phyloP scores from a whole-genome alignment of 2,329 filamentous ascomycete species.

The Diaporthe eres region DNA sequence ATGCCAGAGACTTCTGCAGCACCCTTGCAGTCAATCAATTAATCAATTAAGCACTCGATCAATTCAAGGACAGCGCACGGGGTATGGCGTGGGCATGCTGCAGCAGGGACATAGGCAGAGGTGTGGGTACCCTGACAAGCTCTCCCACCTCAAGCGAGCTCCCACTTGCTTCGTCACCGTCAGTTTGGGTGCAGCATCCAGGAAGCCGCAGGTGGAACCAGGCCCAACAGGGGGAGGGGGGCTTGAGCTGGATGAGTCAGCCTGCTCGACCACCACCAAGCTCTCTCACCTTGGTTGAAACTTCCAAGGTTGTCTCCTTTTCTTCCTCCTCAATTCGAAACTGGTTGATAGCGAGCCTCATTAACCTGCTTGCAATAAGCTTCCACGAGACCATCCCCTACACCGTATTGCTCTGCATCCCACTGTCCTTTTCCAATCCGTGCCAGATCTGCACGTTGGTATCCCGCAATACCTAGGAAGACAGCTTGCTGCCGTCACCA shows the following conservation, averaged over 20 bases:
- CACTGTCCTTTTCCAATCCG: background rate
- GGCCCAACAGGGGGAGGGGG: background rate
- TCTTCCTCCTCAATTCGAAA: background rate
- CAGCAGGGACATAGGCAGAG: background rate
- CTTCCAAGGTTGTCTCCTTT: background rate
- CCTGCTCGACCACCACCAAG: background rate
- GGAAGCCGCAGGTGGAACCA: constrained; percentile 17
- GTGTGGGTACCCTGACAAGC: constrained; percentile 13
- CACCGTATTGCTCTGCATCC: background rate
- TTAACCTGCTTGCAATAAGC: background rate
- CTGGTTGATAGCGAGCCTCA: background rate
- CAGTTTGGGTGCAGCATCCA: background rate
- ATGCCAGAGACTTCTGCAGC: background rate
- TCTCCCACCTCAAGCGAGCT: constrained; percentile 15
- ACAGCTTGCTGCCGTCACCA: background rate
- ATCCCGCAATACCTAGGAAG: no score
- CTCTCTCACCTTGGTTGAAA: background rate
- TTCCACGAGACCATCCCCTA: background rate
- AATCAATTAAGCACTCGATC: constrained; percentile 1
- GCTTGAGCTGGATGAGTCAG: background rate
- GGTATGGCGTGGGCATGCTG: background rate
- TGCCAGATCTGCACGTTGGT: background rate
- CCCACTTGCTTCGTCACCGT: constrained; percentile 18
- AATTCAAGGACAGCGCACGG: background rate
- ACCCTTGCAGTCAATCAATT: background rate